Conservation (phyloP, 139 green algal species). For the Spirogloea muscicola region DNA sequence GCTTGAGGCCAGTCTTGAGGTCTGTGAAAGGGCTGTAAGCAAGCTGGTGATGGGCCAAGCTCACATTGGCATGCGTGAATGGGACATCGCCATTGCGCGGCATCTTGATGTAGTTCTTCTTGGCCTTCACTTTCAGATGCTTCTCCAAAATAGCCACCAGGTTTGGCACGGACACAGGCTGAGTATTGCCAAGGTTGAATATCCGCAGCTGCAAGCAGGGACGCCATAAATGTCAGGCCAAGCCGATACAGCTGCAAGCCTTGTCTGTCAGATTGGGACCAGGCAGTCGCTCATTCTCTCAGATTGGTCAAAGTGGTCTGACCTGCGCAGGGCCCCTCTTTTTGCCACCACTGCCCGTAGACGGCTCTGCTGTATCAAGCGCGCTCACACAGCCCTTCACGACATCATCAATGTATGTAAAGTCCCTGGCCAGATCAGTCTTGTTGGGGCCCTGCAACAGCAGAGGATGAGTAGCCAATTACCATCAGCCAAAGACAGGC, state of each 20-base stretch:
- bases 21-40: constrained; percentile 49
- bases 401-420: constrained; percentile 43
- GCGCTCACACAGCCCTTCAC: constrained; percentile 21
- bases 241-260: no score
- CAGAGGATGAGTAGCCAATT: no score
- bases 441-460: constrained; percentile 51
- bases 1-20: constrained; percentile 56
- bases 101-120: constrained; percentile 57
- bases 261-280: no score
- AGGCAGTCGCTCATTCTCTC: no score
- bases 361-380: constrained; percentile 44
- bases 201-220: constrained; percentile 52
- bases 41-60: constrained; percentile 48
- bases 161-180: constrained; percentile 60
- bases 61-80: constrained; percentile 72
- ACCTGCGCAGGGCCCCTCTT: constrained; percentile 18
- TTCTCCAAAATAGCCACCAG: constrained; percentile 63
- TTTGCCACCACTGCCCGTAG: constrained; percentile 24
- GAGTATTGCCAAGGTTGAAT: constrained; percentile 75
- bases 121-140: constrained; percentile 55
- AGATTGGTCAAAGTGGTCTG: no score
- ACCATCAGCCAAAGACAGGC: no score
- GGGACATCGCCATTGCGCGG: constrained; percentile 67
- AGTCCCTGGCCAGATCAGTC: constrained; percentile 23
- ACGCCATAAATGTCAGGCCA: no score